phyloP scores from a whole-genome alignment of 306 rosid genomes.

The Sechiopsis laciniata region DNA sequence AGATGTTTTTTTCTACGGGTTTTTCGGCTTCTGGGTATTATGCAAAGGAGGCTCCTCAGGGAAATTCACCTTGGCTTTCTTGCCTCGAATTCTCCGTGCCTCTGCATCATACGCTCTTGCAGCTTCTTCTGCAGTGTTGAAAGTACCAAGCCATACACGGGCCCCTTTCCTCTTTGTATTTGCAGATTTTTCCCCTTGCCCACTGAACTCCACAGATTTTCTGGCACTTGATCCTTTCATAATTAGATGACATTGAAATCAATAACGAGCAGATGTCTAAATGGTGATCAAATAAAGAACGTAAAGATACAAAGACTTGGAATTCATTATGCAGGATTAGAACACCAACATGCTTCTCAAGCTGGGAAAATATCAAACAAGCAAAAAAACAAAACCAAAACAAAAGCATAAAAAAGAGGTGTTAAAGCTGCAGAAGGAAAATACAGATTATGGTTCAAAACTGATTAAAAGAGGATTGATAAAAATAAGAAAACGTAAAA shows the following conservation, averaged over 20 bases:
- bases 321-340: not conserved
- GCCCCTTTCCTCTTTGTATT: slow-evolving; percentile 91
- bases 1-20: slow-evolving; percentile 31
- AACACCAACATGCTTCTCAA: not conserved
- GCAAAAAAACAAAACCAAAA: not conserved
- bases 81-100: slow-evolving; percentile 89
- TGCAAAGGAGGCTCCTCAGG: slow-evolving; percentile 50
- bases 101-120: slow-evolving; percentile 95
- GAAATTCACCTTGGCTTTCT: slow-evolving; percentile 90
- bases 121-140: slow-evolving; percentile 42
- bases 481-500: not conserved
- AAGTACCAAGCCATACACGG: slow-evolving; percentile 90
- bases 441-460: not conserved
- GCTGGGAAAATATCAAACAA: not conserved
- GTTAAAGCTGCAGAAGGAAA: not conserved
- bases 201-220: slow-evolving; percentile 47
- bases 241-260: slow-evolving; percentile 13
- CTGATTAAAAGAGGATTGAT: slow-evolving; percentile 5
- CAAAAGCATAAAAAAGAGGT: not conserved
- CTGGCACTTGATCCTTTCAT: slow-evolving; percentile 42
- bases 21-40: slow-evolving; percentile 37
- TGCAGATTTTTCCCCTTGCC: slow-evolving; percentile 51
- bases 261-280: not conserved
- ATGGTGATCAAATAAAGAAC: not conserved
- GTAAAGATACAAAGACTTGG: not conserved